Evolutionary conservation across 176 grass and related monocot genomes (phyloP).

Genomic region (Oryza glumipatula): DNA sequence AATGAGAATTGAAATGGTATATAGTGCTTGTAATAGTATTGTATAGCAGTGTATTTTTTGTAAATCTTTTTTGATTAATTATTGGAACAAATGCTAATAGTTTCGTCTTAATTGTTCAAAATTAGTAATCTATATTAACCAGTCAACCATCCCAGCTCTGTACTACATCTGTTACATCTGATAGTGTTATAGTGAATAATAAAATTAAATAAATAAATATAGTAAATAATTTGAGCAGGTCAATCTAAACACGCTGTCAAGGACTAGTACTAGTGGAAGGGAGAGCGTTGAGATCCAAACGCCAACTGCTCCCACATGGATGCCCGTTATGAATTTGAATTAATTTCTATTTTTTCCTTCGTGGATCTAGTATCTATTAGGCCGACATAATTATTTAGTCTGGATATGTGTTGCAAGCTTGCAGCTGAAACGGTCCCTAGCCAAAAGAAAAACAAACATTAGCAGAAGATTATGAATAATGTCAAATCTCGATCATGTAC

Average conservation of each 20-base stretch:
- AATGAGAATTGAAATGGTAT: not conserved
- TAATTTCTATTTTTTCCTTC: not conserved
- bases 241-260: not conserved
- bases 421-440: not conserved
- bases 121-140: not conserved
- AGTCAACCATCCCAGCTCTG: not conserved
- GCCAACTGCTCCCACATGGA: conserved; percentile 18
- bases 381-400: conserved; percentile 4
- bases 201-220: not conserved
- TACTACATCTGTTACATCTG: not conserved
- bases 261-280: not conserved
- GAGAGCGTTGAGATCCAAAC: conserved; percentile 24
- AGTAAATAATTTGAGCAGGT: not conserved
- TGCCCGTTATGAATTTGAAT: conserved; percentile 22
- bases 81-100: not conserved
- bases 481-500: not conserved
- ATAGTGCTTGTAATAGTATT: not conserved
- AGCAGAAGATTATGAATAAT: not conserved
- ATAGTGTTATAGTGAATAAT: not conserved
- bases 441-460: not conserved
- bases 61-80: not conserved
- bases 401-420: not conserved
- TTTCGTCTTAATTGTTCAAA: not conserved
- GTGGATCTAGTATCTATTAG: not conserved
- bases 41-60: not conserved